Base-by-base conservation (phyloP, 2,329 filamentous ascomycete genomes). In the Arthrobotrys conoides region DNA sequence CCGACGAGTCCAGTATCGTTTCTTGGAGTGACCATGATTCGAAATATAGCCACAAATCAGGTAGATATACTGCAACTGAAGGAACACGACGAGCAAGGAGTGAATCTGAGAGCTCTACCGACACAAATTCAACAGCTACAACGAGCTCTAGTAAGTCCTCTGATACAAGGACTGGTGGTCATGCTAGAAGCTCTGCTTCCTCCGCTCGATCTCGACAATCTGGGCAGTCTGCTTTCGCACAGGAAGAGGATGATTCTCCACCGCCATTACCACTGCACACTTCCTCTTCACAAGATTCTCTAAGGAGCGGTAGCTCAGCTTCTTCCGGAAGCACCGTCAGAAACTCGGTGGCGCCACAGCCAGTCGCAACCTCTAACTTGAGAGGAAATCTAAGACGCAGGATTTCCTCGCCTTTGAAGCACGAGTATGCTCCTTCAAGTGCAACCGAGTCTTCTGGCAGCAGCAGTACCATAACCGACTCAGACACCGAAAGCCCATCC, bases 351-450 rank as follows among this genome's bases (percentile, higher is more conserved):
- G 69, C 87, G 88, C 53, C 89, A 90, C 79, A 88, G 86, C 12
- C 88, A 89, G 71, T 86, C 89, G 20, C 87, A 88, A 18, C 88
- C 88, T 5, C 89, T 88, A 0, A 85, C 86, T 20, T 88, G 89
- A 46, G 75, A 24, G 68, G 68, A 20, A 65, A 68, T 20, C 48
- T 78, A 10, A 61, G 64, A 33, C 55, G 75, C 36, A 73, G 66
- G 18, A 92, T 90, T 0, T 98, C 96, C 0, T 99, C 96, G 0
- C 96, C 96, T 0, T 87, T 99, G 63, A 99, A 99, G 86, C 95
- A 98, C 83, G 95, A 99, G 85, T 99, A 97, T 82, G 91, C 94
- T 80, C 95, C 95, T 14, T 98, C 96, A 0, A 89, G 91, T 64
- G 84, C 87, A 59, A 90, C 88, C 9, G 85, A 86, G 24, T 85